Percentiles rank a stretch among this genome's conserved stretches.
These are phyloP conservation scores for Yamadazyma atlantica DNA, from an alignment of 1,139 yeast genomes.

Conservation along the genomic window DNA sequence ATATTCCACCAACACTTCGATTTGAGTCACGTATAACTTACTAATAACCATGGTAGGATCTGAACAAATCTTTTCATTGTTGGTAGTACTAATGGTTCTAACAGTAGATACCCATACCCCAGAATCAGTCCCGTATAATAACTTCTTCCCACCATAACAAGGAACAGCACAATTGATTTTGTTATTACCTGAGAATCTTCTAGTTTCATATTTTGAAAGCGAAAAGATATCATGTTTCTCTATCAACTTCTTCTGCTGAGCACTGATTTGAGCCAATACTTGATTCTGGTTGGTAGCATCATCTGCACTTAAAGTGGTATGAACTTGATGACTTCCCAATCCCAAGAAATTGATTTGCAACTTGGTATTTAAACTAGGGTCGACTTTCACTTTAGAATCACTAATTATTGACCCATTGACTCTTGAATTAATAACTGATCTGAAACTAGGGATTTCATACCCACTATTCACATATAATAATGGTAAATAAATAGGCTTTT, in stretches of 20 bases:
- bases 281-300: constrained; percentile 70
- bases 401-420: constrained; percentile 39
- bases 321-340: constrained; percentile 45
- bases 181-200: constrained; percentile 67
- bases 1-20: constrained; percentile 91
- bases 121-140: constrained; percentile 86
- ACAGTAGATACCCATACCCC: constrained; percentile 84
- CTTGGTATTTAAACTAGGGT: constrained; percentile 30
- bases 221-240: constrained; percentile 79
- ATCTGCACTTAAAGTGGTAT: constrained; percentile 46
- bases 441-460: constrained; percentile 70
- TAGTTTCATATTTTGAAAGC: constrained; percentile 68
- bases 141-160: constrained; percentile 90
- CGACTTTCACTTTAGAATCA: constrained; percentile 35
- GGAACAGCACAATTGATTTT: constrained; percentile 92
- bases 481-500: constrained; percentile 90
- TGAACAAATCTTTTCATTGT: constrained; percentile 54
- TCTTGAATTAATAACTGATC: constrained; percentile 42
- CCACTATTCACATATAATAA: constrained; percentile 73
- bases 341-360: constrained; percentile 52
- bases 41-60: constrained; percentile 79
- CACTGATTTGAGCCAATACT: constrained; percentile 73
- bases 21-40: constrained; percentile 77
- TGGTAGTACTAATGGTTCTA: constrained; percentile 43
- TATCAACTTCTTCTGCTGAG: constrained; percentile 74